phyloP scores from a whole-genome alignment of 2,329 filamentous ascomycete genomes.

The Rutstroemia sydowiana region DNA sequence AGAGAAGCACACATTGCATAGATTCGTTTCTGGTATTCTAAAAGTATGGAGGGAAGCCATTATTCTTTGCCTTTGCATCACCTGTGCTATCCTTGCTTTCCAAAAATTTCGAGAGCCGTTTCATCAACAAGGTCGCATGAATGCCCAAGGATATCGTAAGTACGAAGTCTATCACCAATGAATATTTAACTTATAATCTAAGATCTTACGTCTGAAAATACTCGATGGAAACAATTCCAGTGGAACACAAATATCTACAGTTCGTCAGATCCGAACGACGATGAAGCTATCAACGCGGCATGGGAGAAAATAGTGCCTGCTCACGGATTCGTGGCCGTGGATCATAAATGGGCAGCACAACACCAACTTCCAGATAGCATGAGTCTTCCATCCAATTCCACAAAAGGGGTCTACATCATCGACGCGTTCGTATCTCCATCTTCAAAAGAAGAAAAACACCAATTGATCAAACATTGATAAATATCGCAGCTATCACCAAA shows the following conservation, averaged over 20 bases:
- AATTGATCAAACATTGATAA: not conserved
- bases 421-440: not conserved
- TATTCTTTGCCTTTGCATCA: not conserved
- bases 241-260: not conserved
- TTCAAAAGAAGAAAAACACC: no score
- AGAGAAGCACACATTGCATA: not conserved
- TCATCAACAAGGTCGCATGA: no score
- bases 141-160: no score
- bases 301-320: not conserved
- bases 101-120: not conserved
- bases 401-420: not conserved
- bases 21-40: not conserved
- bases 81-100: not conserved
- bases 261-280: not conserved
- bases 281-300: not conserved
- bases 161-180: not conserved
- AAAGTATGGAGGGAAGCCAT: not conserved
- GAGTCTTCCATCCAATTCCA: not conserved
- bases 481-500: not conserved
- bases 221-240: not conserved
- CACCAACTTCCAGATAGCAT: not conserved
- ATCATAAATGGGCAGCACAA: not conserved
- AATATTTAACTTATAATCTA: not conserved
- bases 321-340: not conserved
- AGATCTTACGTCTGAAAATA: not conserved